A percentile compares a stretch with the other conserved stretches of the same genome.
These are phyloP conservation scores for Carex kokanica DNA, from an alignment of 176 grass and related monocot species.

Conservation along the genomic window DNA sequence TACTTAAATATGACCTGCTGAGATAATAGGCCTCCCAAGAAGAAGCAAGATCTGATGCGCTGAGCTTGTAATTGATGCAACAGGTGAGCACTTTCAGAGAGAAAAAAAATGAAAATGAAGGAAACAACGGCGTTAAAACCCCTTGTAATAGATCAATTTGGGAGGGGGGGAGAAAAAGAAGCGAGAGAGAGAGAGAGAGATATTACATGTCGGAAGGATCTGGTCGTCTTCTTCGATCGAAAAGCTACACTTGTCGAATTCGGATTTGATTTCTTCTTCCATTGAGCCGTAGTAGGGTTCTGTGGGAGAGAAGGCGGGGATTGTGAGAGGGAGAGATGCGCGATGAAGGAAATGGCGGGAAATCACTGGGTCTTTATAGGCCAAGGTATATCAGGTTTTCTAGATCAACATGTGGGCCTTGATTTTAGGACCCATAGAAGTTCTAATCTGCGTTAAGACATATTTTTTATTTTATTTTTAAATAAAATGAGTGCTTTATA, in stretches of 20 bases:
- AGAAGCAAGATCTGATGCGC: conserved; percentile 64
- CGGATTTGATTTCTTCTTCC: conserved; percentile 77
- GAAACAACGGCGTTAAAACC: background rate
- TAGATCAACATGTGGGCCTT: background rate
- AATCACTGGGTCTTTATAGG: conserved; percentile 5
- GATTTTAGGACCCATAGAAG: background rate
- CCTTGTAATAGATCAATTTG: background rate
- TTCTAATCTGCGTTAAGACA: background rate
- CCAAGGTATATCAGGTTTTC: background rate
- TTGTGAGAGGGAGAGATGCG: background rate
- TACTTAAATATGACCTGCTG: conserved; percentile 48
- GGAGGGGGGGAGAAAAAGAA: background rate
- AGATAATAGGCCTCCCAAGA: conserved; percentile 94
- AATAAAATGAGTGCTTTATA: no score
- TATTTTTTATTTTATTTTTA: no score
- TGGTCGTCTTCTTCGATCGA: conserved; percentile 48
- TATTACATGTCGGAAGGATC: conserved; percentile 70
- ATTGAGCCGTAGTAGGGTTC: conserved; percentile 41
- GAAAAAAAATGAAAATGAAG: background rate
- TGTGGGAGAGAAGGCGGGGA: conserved; percentile 13
- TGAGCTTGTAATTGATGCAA: conserved; percentile 97
- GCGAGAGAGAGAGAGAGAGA: background rate
- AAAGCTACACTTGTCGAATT: conserved; percentile 74
- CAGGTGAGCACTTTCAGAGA: conserved; percentile 67
- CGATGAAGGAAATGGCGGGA: conserved; percentile 20